phyloP scores from a whole-genome alignment of 768 basidiomycete species.

The Termitomyces sp. region DNA sequence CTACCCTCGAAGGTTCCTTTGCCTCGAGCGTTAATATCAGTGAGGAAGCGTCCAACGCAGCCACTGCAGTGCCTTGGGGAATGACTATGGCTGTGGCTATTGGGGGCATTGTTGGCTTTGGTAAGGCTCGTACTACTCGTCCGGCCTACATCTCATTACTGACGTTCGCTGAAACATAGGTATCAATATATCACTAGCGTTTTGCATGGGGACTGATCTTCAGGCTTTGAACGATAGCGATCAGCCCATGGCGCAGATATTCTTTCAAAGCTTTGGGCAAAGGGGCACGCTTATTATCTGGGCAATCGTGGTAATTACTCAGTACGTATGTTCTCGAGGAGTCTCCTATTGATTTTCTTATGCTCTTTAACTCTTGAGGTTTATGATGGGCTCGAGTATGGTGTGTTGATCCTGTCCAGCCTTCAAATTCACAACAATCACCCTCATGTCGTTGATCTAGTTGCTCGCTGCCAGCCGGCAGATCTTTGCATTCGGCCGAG shows the following conservation, averaged over 20 bases:
- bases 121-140: slow-evolving; percentile 25
- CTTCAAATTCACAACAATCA: not conserved
- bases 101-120: slow-evolving; percentile 56
- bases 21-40: slow-evolving; percentile 65
- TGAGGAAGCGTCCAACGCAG: slow-evolving; percentile 69
- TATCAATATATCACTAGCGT: slow-evolving; percentile 59
- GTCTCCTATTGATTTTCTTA: not conserved
- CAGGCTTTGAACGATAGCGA: slow-evolving; percentile 34
- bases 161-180: slow-evolving; percentile 20
- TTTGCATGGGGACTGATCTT: slow-evolving; percentile 58
- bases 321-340: slow-evolving; percentile 19
- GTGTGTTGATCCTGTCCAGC: slow-evolving; percentile 16
- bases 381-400: slow-evolving; percentile 58
- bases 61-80: slow-evolving; percentile 67
- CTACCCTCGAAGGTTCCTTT: slow-evolving; percentile 15
- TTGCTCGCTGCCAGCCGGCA: slow-evolving; percentile 41
- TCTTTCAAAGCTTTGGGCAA: slow-evolving; percentile 41
- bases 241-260: slow-evolving; percentile 60
- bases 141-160: not conserved
- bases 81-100: slow-evolving; percentile 54
- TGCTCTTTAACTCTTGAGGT: slow-evolving; percentile 20
- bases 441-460: not conserved
- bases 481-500: slow-evolving; percentile 66
- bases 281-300: slow-evolving; percentile 31
- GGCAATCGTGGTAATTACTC: slow-evolving; percentile 32